These are phyloP conservation scores for Potentilla sterilis DNA, from an alignment of 306 rosid genomes.

Conservation along the genomic window DNA sequence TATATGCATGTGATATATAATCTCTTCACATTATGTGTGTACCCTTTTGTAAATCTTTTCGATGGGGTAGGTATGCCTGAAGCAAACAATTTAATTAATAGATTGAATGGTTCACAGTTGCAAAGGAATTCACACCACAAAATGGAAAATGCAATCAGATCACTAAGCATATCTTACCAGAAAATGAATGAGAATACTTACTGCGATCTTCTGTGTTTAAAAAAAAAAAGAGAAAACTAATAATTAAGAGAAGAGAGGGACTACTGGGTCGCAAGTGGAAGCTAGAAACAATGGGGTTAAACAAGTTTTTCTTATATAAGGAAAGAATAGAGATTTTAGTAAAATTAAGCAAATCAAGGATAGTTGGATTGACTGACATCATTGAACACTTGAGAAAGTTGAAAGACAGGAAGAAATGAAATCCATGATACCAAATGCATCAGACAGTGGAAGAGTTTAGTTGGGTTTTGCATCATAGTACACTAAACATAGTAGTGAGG, in stretches of 20 bases:
- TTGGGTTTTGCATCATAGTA: not conserved
- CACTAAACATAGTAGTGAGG: constrained; percentile 9
- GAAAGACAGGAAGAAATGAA: not conserved
- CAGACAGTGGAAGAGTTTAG: not conserved
- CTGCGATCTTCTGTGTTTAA: not conserved
- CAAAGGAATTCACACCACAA: constrained; percentile 5
- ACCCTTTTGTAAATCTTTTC: not conserved
- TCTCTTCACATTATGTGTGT: not conserved
- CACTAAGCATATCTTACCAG: not conserved
- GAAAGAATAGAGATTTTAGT: not conserved
- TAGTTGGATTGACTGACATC: not conserved
- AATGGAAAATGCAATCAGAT: not conserved
- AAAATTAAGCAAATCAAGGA: not conserved
- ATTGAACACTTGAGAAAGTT: not conserved
- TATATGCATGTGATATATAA: constrained; percentile 5
- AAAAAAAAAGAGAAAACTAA: not conserved
- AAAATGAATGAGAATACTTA: not conserved
- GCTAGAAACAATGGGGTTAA: not conserved
- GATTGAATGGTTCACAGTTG: not conserved
- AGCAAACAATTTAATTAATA: not conserved
- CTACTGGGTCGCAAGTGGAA: not conserved
- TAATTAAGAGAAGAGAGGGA: not conserved
- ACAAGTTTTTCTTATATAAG: not conserved
- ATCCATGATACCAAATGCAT: not conserved
- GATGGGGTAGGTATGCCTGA: not conserved